A percentile compares a stretch with the other conserved stretches of the same genome.
Evolutionary conservation across 345 rosid genomes (phyloP).

Genomic region (Melaleuca quinquenervia): DNA sequence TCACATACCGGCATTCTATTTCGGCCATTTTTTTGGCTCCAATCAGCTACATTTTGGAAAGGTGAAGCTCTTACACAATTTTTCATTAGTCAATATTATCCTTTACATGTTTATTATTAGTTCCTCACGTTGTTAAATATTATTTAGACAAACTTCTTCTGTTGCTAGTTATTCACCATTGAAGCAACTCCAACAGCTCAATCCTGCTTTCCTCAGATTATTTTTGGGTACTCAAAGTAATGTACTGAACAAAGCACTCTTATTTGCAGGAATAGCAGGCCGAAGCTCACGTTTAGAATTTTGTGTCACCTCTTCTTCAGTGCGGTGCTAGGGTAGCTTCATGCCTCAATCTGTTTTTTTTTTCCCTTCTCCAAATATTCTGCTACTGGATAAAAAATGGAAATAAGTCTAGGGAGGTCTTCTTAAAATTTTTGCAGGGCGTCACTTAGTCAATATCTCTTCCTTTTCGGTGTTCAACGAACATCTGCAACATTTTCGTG

Average conservation of each 20-base stretch:
- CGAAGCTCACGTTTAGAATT: slow-evolving; percentile 44
- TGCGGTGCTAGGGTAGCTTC: slow-evolving; percentile 48
- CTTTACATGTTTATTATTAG: background rate
- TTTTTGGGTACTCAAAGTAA: background rate
- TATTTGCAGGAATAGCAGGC: slow-evolving; percentile 40
- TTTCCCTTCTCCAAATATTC: background rate
- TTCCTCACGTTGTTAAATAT: background rate
- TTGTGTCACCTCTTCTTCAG: slow-evolving; percentile 41
- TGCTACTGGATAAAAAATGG: background rate
- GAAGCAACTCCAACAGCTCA: background rate
- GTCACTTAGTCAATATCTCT: slow-evolving; percentile 46
- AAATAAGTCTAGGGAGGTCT: background rate
- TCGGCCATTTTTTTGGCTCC: slow-evolving; percentile 51
- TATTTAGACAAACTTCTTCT: background rate
- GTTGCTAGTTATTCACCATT: background rate
- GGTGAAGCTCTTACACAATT: slow-evolving; percentile 9
- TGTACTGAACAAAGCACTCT: background rate
- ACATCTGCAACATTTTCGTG: slow-evolving; percentile 62
- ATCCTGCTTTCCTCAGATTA: background rate
- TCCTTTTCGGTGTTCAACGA: slow-evolving; percentile 50
- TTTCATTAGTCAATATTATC: background rate
- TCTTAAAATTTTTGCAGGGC: slow-evolving; percentile 17
- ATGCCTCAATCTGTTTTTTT: background rate
- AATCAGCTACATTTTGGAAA: slow-evolving; percentile 41
- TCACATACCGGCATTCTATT: slow-evolving; percentile 48